Base-by-base conservation (phyloP, 2,329 filamentous ascomycete genomes). In the Penicillium sp. region DNA sequence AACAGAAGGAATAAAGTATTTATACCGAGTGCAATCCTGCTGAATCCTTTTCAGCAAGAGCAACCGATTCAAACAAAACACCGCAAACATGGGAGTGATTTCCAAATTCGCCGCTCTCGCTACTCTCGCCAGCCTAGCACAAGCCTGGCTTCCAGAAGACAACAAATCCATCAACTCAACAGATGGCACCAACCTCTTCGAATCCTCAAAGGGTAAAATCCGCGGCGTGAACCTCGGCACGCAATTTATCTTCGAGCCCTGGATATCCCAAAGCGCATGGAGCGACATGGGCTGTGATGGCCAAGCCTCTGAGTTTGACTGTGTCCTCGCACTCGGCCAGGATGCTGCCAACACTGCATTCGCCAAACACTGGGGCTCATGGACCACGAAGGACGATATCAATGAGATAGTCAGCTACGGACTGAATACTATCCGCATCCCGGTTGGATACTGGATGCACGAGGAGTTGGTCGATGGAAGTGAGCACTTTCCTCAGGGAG, bases 211-310 rank as follows among this genome's bases (percentile, higher is more conserved):
- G 3, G 57, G 58, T 22, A 81, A 81, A 63, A 78, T 83, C 50
- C 78, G 81, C 14, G 81, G 81, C 34, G 81, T 84, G 53, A 83
- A 83, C 61, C 69, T 83, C 6, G 80, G 81, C 7, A 75, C 77
- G 1, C 72, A 78, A 27, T 82, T 83, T 60, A 64, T 83, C 52
- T 69, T 78, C 32, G 81, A 84, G 67, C 80, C 80, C 5, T 84
- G 81, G 81, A 79, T 83, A 62, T 75, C 75, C 42, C 58, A 60
- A 16, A 62, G 67, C 27, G 72, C 74, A 48, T 84, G 81, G 80
- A 64, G 55, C n/a, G 59, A 56, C 22, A 81, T 82, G 63, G 79
- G 79, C 34, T 83, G 81, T 57, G 65, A 64, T 5, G 69, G 60
- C 2, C 61, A 71, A n/a, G 65, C 72, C 18, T 79, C 78, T 43